phyloP scores from a whole-genome alignment of 768 basidiomycete species.

The Kwoniella heveanensis region DNA sequence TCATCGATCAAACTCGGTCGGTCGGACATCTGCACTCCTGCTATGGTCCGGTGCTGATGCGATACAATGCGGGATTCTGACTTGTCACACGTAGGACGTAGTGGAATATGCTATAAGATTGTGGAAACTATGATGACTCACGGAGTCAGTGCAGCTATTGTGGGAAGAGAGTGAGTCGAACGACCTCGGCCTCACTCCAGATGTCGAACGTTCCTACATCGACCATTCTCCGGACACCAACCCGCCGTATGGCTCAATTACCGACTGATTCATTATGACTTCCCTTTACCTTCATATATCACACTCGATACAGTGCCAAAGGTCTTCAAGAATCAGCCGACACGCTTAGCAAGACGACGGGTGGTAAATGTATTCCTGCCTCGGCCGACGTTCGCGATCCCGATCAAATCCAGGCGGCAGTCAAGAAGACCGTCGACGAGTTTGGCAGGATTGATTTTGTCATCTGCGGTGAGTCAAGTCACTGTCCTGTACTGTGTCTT shows the following conservation, averaged over 20 bases:
- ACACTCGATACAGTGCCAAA: constrained; percentile 74
- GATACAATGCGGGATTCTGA: too few species aligned
- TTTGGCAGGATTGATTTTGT: constrained; percentile 93
- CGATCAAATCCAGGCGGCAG: constrained; percentile 71
- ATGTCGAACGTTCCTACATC: too few species aligned
- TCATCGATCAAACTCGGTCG: too few species aligned
- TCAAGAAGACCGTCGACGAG: constrained; percentile 68
- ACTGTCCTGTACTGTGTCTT: too few species aligned
- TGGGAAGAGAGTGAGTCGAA: constrained; percentile 80
- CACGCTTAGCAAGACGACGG: constrained; percentile 71
- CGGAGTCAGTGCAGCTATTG: constrained; percentile 76
- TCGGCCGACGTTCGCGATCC: constrained; percentile 83
- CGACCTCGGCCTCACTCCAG: background rate
- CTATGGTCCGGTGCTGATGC: too few species aligned
- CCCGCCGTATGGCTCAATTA: too few species aligned
- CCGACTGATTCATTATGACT: background rate
- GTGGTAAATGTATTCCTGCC: constrained; percentile 68
- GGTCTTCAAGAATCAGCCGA: constrained; percentile 70
- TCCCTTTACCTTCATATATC: background rate
- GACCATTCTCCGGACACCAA: too few species aligned
- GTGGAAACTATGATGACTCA: constrained; percentile 73
- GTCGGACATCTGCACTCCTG: too few species aligned
- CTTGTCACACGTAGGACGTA: constrained; percentile 55
- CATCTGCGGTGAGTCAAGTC: constrained; percentile 71
- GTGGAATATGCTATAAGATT: constrained; percentile 90